Evolutionary conservation across 192 early-diverging fungal genomes (phyloP).

Genomic region (Linnemannia schmuckeri): DNA sequence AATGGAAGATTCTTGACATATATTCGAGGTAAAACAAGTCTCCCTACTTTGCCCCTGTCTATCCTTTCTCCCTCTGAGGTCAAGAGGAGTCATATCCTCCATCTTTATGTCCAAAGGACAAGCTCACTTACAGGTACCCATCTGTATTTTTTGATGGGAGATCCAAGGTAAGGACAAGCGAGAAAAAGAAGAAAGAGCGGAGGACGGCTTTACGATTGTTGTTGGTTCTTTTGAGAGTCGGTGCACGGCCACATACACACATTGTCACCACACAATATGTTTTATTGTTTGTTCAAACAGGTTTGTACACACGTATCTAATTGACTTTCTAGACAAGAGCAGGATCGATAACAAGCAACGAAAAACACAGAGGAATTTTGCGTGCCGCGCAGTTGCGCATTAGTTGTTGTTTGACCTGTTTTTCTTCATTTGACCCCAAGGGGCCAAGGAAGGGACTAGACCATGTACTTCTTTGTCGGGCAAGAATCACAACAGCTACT

Average conservation of each 20-base stretch:
- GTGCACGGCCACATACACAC: neutral
- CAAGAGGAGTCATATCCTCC: too few relatives aligned
- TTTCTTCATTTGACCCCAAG: neutral
- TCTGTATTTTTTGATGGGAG: neutral
- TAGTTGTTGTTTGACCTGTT: neutral
- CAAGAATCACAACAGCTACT: neutral
- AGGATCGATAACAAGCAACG: neutral
- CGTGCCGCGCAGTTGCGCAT: neutral
- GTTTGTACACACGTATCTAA: neutral
- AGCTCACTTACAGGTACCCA: too few relatives aligned
- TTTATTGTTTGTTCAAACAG: neutral
- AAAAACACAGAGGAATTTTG: neutral
- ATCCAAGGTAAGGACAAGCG: neutral
- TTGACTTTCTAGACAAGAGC: neutral
- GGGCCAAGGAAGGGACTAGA: neutral
- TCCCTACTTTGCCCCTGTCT: too few relatives aligned
- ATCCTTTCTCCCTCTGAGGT: too few relatives aligned
- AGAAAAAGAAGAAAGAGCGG: neutral
- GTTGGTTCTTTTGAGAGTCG: neutral
- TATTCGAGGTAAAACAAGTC: too few relatives aligned
- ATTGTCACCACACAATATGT: neutral
- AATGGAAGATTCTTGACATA: too few relatives aligned
- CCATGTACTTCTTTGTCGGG: neutral
- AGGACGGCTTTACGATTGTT: neutral
- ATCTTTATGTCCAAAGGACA: too few relatives aligned